A percentile compares a stretch with the other conserved stretches of the same genome.
Conservation (phyloP, 1,139 yeast species). For the Diutina neorugosa region DNA sequence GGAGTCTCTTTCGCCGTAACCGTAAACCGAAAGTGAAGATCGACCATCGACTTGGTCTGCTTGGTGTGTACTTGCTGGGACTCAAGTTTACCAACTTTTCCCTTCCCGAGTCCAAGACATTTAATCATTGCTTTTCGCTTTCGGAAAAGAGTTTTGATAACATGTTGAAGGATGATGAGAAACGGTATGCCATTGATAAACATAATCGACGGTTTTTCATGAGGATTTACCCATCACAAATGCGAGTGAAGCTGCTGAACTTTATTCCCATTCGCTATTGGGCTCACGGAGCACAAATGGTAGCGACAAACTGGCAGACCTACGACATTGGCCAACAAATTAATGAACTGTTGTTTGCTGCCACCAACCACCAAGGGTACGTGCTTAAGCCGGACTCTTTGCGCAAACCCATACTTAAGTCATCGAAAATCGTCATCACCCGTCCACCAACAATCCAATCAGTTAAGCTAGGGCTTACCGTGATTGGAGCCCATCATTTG, state of each 20-base stretch:
- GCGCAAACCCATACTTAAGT: conserved; percentile 22
- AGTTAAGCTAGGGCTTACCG: conserved; percentile 22
- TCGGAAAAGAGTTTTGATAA: conserved; percentile 58
- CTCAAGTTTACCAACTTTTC: conserved; percentile 72
- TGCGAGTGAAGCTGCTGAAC: conserved; percentile 66
- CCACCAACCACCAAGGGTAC: conserved; percentile 54
- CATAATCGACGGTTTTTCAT: conserved; percentile 69
- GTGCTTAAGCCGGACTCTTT: conserved; percentile 55
- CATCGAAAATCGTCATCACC: conserved; percentile 5
- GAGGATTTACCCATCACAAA: conserved; percentile 81
- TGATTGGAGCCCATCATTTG: conserved; percentile 78
- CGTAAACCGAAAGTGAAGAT: conserved; percentile 8
- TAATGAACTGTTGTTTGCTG: conserved; percentile 73
- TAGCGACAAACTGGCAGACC: conserved; percentile 95
- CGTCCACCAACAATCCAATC: not conserved
- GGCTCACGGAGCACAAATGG: conserved; percentile 85
- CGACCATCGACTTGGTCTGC: not conserved
- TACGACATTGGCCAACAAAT: conserved; percentile 81
- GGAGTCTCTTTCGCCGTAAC: conserved; percentile 4
- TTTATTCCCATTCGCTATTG: conserved; percentile 72
- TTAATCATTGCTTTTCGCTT: conserved; percentile 76
- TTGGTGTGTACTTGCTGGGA: conserved; percentile 59
- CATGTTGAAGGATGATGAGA: conserved; percentile 50
- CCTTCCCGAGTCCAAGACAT: conserved; percentile 72
- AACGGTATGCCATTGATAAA: conserved; percentile 43